Conservation (phyloP, 2,329 filamentous ascomycete species). For the Leptographium radiaticola region DNA sequence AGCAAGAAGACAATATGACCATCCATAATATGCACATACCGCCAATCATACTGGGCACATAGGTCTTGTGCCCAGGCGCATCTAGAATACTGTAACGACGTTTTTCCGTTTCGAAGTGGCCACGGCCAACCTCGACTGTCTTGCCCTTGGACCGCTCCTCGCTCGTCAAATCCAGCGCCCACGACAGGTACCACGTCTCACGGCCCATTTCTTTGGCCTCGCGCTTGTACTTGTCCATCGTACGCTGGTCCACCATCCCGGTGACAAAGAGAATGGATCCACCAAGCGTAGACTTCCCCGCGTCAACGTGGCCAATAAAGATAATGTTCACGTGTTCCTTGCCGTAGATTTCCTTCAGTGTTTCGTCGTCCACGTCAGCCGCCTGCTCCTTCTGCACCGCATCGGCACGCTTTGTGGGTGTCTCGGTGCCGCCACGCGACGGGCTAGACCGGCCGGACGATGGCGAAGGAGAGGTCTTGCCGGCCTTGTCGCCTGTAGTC, state of each 20-base stretch:
- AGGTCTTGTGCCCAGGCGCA: constrained; percentile 94
- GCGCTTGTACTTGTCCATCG: constrained; percentile 93
- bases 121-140: constrained; percentile 92
- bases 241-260: constrained; percentile 98
- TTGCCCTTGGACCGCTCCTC: constrained; percentile 95
- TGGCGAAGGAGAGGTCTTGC: constrained; percentile 67
- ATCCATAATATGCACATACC: constrained; percentile 19
- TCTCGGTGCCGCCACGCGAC: constrained; percentile 37
- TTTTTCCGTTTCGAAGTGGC: constrained; percentile 94
- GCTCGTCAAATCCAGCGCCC: constrained; percentile 93
- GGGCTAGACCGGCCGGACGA: constrained; percentile 79
- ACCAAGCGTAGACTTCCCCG: constrained; percentile 91
- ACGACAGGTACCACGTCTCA: constrained; percentile 98
- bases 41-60: constrained; percentile 96
- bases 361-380: constrained; percentile 57
- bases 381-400: constrained; percentile 73
- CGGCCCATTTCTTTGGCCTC: constrained; percentile 93
- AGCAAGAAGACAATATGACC: background rate
- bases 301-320: constrained; percentile 93
- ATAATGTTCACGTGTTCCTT: constrained; percentile 92
- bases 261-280: constrained; percentile 87
- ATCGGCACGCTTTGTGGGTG: constrained; percentile 56
- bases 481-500: constrained; percentile 67
- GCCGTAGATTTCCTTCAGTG: constrained; percentile 88
- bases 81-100: constrained; percentile 93